Base-by-base conservation (phyloP, 192 early-diverging fungal genomes). In the Backusella tarrabulga region DNA sequence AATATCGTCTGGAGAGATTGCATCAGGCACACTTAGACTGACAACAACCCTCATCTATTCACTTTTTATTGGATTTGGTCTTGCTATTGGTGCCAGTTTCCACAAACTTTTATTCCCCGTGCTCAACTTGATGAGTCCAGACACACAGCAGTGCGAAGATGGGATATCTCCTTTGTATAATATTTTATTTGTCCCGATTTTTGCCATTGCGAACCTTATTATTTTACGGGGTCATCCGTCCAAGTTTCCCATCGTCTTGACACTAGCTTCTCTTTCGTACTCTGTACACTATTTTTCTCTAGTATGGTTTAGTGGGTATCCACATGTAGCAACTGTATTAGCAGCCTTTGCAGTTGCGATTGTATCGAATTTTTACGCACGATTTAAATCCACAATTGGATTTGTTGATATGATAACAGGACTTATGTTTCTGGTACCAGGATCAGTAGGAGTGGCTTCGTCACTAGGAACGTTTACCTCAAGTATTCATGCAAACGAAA, bases 361-460 rank as follows among this genome's bases (percentile, higher is more conserved):
- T 23, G 34, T 40, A 14, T 67, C 75, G 7, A 76, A 76, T 40
- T 56, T 76, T 17, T 76, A 76, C 70, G 75, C 75, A n/a, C 67
- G 75, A 11, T 34, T 76, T 44, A n/a, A 38, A 26, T 38, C 75
- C 4, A 76, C 75, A 0, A 50, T 76, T 26, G 75, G 75, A 8
- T 76, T 76, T 56, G 75, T 68, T n/a, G 75, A 76, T 6, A 76
- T 76, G 75, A 68, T 76, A 7, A 71, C 75, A 6, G 75, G 75
- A 0, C 32, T 76, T 17, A n/a, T 76, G 67, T 76, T 76, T 54
- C n/a, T 76, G n/a, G 75, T 76, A 11, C 75, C 75, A 40, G 75
- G 75, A 3, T 70, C 75, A 11, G 67, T 76, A 14, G 75, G 75
- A 17, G 75, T 76, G 19, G 46, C 75, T 23, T 76, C 75, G 21